Evolutionary conservation across 768 basidiomycete species (phyloP).

Genomic region (Suillus discolor): DNA sequence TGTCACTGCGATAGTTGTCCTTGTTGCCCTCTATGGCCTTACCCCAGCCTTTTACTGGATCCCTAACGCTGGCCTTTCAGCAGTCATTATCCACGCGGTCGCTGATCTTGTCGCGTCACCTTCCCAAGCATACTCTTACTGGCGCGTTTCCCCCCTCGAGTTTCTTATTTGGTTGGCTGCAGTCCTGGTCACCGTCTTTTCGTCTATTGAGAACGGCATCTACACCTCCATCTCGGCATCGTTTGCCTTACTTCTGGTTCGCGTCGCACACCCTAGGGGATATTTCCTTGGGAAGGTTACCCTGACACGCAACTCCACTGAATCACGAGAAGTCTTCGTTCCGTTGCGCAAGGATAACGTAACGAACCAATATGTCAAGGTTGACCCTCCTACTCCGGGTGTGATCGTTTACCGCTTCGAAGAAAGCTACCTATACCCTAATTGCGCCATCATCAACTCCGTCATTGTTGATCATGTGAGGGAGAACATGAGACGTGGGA

Average conservation of each 20-base stretch:
- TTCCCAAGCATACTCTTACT: constrained; percentile 79
- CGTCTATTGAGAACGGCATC: constrained; percentile 92
- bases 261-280: constrained; percentile 86
- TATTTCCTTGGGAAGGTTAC: constrained; percentile 88
- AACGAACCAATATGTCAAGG: constrained; percentile 68
- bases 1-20: constrained; percentile 81
- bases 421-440: constrained; percentile 88
- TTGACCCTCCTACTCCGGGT: constrained; percentile 81
- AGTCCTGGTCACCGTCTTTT: constrained; percentile 89
- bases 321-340: constrained; percentile 77
- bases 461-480: constrained; percentile 83
- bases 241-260: constrained; percentile 75
- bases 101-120: constrained; percentile 87
- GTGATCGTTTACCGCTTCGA: constrained; percentile 91
- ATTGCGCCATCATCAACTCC: constrained; percentile 68
- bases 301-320: constrained; percentile 41
- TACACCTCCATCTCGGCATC: constrained; percentile 87
- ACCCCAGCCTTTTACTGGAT: constrained; percentile 94
- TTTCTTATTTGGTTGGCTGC: constrained; percentile 87
- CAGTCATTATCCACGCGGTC: constrained; percentile 94
- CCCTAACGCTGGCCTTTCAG: constrained; percentile 79
- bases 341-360: constrained; percentile 67
- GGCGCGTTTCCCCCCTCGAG: constrained; percentile 93
- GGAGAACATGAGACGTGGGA: constrained; percentile 71
- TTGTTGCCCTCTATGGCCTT: constrained; percentile 93